Evolutionary conservation across 768 basidiomycete genomes (phyloP), one percentile per base, ranked within the genome.

Genomic region (Clavulina sp.): DNA sequence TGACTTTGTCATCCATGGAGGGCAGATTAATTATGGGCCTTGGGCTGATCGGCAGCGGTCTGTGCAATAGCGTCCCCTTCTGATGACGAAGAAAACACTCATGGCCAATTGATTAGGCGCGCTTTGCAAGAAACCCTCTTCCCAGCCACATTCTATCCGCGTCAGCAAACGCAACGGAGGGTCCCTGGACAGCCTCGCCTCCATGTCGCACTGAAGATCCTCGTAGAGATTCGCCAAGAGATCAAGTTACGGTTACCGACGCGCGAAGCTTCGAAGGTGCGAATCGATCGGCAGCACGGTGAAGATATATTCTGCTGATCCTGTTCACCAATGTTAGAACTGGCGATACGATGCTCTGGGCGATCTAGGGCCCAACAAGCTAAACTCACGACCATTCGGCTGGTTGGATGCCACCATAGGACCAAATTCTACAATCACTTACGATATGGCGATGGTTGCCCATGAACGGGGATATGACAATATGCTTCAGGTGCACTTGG

Each of bases 1-100:
- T 24, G 86, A 97, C 60, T 58, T 97, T 18, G 73, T 80, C 18
- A 69, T 96, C n/a, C 69, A 76, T 53, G 78, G 79, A 18, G 92
- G 87, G 0, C 63, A 72, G 32, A 57, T 95, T 32, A 74, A 77
- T 19, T 97, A 96, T 61, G 93, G 93, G 3, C 93, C 93, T 3
- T 97, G 93, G 93, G 83, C 91, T 23, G 93, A 97, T 66, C 74
- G 92, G 24, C 93, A 95, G 64, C 72, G 91, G 85, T 80, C 60
- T 58, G 66, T 48, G 54, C 9, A 28, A 9, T 13, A 13, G 13
- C 9, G 9, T 1, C 13, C 24, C 1, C 26, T 46, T 16, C 26
- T 28, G 43, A 26, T 16, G 24, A 51, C 26, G 43, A 46, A 13
- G 43, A 5, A 29, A 16, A 21, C 31, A 3, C 31, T 54, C n/a